Conservation (phyloP, 2,329 filamentous ascomycete genomes). For the Sporothrix variecibatus region DNA sequence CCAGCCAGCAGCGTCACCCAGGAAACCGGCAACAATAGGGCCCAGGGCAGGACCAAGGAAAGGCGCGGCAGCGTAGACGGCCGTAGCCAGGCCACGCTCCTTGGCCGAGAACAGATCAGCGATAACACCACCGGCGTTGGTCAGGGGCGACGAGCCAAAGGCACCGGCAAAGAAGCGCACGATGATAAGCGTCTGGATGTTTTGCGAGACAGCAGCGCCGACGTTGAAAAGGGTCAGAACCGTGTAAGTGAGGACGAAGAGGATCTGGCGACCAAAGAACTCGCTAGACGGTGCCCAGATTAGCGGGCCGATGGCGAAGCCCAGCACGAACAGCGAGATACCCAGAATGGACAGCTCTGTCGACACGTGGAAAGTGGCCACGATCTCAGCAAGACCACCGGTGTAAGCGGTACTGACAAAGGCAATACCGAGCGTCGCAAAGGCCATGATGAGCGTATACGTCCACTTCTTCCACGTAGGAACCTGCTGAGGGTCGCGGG, state of each 20-base stretch:
- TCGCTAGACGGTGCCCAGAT: slow-evolving; percentile 63
- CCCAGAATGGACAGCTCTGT: slow-evolving; percentile 60
- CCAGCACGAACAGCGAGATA: slow-evolving; percentile 62
- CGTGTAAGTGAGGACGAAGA: slow-evolving; percentile 61
- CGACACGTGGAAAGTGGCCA: slow-evolving; percentile 55
- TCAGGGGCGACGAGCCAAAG: slow-evolving; percentile 63
- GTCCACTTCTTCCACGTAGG: slow-evolving; percentile 62
- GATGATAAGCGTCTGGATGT: slow-evolving; percentile 60
- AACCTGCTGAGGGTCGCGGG: slow-evolving; percentile 66
- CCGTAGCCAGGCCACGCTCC: slow-evolving; percentile 59
- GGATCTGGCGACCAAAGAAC: slow-evolving; percentile 58
- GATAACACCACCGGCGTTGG: slow-evolving; percentile 63
- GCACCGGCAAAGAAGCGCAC: slow-evolving; percentile 65
- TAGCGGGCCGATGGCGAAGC: slow-evolving; percentile 57
- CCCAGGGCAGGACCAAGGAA: slow-evolving; percentile 66
- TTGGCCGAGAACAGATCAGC: slow-evolving; percentile 60
- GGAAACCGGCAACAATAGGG: slow-evolving; percentile 68
- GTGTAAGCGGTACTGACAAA: slow-evolving; percentile 71
- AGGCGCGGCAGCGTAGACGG: slow-evolving; percentile 65
- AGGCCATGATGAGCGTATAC: slow-evolving; percentile 62
- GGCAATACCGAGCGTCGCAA: slow-evolving; percentile 68
- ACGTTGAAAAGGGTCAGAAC: slow-evolving; percentile 63
- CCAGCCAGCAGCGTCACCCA: slow-evolving; percentile 66
- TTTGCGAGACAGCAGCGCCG: slow-evolving; percentile 58
- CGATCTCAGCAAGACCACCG: slow-evolving; percentile 57